Evolutionary conservation across 2,329 filamentous ascomycete species (phyloP), one percentile per base, ranked within the genome.

Genomic region (Hypomyces perniciosus): DNA sequence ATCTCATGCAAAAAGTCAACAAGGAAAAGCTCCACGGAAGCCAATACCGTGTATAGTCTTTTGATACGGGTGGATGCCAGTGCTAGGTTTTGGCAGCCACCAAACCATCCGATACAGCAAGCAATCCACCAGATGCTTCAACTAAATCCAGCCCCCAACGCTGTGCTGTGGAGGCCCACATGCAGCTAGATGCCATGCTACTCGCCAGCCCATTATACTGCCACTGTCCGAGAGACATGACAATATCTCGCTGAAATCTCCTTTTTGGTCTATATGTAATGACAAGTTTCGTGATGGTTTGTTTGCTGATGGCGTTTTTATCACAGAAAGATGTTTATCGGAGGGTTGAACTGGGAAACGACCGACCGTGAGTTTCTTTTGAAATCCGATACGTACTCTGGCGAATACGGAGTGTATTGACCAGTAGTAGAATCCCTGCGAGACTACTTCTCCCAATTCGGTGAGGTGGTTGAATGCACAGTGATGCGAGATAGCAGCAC

Each of bases 401-500:
- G 26, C 8, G 30, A 30, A 35, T 31, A 47, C 55, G 60, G 52
- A 57, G 54, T 27, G 13, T 43, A 30, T 40, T 52, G 39, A 54
- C 26, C 9, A 20, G 44, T 35, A 48, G 43, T 65, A 99, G 93
- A 99, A 76, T 97, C 93, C 6, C 80, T 99, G 29, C 88, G 90
- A 60, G 88, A 96, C 58, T 99, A 99, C 68, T 99, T 99, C 68
- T 91, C 92, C 9, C 90, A 97, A 62, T 99, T 96, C 66, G 93
- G 93, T 54, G 93, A 99, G 68, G 93, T 99, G 41, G 81, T 92
- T 30, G 93, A 99, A 73, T 97, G 93, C 68, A 99, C 93, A 12
- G 93, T 99, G n/a, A 99, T 99, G 93, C 83, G 93, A 58, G 93
- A 99, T 70, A 91, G 90, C 55, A 87, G 88, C 45, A 95, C 90